Conservation (phyloP, 1,139 yeast species). For the Yamadazyma pseudoaaseri region DNA sequence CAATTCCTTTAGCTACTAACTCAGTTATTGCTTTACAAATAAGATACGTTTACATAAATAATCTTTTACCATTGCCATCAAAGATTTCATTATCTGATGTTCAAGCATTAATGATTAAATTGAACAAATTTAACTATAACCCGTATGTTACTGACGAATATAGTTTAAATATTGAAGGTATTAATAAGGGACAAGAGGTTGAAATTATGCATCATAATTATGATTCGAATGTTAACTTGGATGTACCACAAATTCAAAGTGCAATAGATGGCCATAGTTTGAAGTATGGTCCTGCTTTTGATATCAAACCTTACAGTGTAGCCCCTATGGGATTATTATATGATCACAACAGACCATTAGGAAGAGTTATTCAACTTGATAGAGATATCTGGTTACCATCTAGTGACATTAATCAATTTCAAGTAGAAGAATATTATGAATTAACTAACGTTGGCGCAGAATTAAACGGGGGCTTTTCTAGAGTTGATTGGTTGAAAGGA, state of each 20-base stretch:
- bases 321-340: conserved; percentile 57
- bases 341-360: conserved; percentile 66
- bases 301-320: conserved; percentile 46
- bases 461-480: conserved; percentile 66
- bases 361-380: conserved; percentile 56
- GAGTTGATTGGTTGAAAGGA: conserved; percentile 71
- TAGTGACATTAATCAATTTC: conserved; percentile 36
- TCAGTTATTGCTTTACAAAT: conserved; percentile 49
- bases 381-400: conserved; percentile 75
- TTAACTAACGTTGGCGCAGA: conserved; percentile 73
- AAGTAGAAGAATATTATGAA: conserved; percentile 84
- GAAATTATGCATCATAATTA: conserved; percentile 21
- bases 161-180: conserved; percentile 50
- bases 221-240: conserved; percentile 15
- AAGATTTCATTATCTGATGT: conserved; percentile 56
- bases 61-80: conserved; percentile 62
- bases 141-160: conserved; percentile 61
- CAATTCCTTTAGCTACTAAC: conserved; percentile 68
- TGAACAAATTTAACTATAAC: conserved; percentile 58
- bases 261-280: conserved; percentile 39
- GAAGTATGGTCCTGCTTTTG: conserved; percentile 54
- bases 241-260: conserved; percentile 29
- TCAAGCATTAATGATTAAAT: conserved; percentile 58
- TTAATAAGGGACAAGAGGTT: conserved; percentile 47
- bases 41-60: conserved; percentile 51